These are phyloP conservation scores for Cladosporium halotolerans DNA, from an alignment of 2,329 filamentous ascomycete genomes.

Conservation along the genomic window DNA sequence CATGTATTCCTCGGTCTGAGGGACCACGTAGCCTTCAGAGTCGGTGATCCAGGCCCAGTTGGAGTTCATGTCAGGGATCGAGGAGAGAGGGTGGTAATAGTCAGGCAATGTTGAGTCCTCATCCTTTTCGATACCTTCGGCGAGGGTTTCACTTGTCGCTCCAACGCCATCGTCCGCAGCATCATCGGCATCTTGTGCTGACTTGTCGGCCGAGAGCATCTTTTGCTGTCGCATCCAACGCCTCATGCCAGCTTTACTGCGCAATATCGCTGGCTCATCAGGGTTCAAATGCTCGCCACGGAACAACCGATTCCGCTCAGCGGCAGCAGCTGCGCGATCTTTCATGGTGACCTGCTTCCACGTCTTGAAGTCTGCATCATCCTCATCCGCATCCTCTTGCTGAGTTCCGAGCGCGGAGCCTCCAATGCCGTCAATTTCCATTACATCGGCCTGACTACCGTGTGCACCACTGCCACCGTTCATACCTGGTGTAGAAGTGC, in stretches of 20 bases:
- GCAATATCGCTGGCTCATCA: conserved; percentile 80
- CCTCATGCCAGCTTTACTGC: conserved; percentile 83
- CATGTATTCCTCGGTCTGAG: conserved; percentile 79
- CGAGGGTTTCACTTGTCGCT: conserved; percentile 66
- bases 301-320: conserved; percentile 81
- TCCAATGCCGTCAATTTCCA: conserved; percentile 74
- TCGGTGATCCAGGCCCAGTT: conserved; percentile 85
- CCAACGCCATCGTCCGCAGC: conserved; percentile 39
- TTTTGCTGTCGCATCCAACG: conserved; percentile 76
- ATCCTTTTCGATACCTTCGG: conserved; percentile 89
- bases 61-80: conserved; percentile 75
- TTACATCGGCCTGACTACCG: conserved; percentile 71
- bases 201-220: conserved; percentile 38
- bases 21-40: conserved; percentile 78
- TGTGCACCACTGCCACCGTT: conserved; percentile 56
- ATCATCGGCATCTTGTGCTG: conserved; percentile 39
- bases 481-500: conserved; percentile 69
- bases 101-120: conserved; percentile 81
- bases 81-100: conserved; percentile 84
- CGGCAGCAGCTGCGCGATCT: conserved; percentile 77
- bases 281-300: conserved; percentile 74
- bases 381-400: conserved; percentile 71
- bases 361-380: conserved; percentile 86
- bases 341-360: conserved; percentile 99
- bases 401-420: conserved; percentile 62